Conservation (phyloP, 2,329 filamentous ascomycete genomes). For the Aspergillus persii region DNA sequence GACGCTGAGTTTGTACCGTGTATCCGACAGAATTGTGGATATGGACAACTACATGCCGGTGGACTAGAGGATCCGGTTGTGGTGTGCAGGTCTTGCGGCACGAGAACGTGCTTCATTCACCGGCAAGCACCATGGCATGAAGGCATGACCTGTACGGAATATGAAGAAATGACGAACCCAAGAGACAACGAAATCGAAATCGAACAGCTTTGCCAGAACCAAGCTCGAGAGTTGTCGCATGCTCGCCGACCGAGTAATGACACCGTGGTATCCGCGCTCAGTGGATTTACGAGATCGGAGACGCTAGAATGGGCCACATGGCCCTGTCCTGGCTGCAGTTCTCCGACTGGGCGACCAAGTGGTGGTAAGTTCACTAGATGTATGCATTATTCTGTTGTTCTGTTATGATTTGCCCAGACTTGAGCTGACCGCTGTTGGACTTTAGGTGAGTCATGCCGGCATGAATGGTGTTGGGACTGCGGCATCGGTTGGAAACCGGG, state of each 20-base stretch:
- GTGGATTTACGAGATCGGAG: constrained; percentile 6
- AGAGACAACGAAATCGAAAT: not conserved
- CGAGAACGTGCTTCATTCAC: constrained; percentile 18
- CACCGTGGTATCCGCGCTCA: not conserved
- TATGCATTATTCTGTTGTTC: constrained; percentile 2
- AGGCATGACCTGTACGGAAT: constrained; percentile 17
- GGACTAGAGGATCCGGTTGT: constrained; percentile 17
- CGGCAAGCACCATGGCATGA: constrained; percentile 16
- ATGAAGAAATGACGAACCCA: constrained; percentile 5
- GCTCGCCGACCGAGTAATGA: not conserved
- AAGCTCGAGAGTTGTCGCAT: not conserved
- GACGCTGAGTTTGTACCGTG: constrained; percentile 18
- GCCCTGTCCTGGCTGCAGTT: constrained; percentile 14
- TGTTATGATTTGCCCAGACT: not conserved
- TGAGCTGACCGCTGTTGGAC: constrained; percentile 3
- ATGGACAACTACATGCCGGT: constrained; percentile 18
- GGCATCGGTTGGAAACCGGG: constrained; percentile 11
- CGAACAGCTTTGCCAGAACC: not conserved
- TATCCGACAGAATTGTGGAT: constrained; percentile 14
- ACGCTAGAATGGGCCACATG: constrained; percentile 9
- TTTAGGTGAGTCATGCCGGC: constrained; percentile 14
- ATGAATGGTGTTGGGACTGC: constrained; percentile 22
- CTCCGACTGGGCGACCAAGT: constrained; percentile 11
- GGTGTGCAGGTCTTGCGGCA: constrained; percentile 16
- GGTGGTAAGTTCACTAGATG: constrained; percentile 19